Evolutionary conservation across 768 basidiomycete species (phyloP).

Genomic region (Hericium coralloides): DNA sequence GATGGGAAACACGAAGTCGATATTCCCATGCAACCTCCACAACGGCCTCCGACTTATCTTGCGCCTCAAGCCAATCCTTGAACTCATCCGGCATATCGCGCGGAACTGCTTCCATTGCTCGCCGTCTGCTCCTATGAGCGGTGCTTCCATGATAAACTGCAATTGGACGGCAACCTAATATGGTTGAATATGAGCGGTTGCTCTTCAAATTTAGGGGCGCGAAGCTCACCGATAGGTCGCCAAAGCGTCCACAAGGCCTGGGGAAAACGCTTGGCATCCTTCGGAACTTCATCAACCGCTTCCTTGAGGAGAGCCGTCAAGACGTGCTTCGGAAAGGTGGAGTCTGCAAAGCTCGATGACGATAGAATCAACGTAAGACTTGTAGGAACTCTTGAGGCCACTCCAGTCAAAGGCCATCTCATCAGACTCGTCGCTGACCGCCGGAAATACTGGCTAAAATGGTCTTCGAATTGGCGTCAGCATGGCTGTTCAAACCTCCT

Average conservation of each 20-base stretch:
- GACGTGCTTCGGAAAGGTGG: conserved; percentile 56
- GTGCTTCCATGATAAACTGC: conserved; percentile 53
- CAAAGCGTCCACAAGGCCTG: conserved; percentile 77
- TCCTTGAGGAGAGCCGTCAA: conserved; percentile 62
- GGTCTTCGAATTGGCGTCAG: conserved; percentile 33
- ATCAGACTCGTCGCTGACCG: conserved; percentile 27
- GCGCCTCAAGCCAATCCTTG: conserved; percentile 62
- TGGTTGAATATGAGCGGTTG: not conserved
- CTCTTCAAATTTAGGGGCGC: too few species aligned
- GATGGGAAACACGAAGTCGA: conserved; percentile 51
- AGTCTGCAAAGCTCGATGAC: conserved; percentile 71
- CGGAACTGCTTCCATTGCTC: conserved; percentile 40
- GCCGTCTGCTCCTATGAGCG: conserved; percentile 49
- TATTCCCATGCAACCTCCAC: conserved; percentile 41
- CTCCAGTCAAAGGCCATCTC: conserved; percentile 61
- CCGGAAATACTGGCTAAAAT: conserved; percentile 68
- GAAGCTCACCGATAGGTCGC: conserved; percentile 61
- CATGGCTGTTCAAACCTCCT: conserved; percentile 2
- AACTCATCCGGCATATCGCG: conserved; percentile 53
- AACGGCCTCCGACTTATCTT: conserved; percentile 51
- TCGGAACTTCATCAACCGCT: conserved; percentile 63
- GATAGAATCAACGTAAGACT: conserved; percentile 77
- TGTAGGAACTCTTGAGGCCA: conserved; percentile 51
- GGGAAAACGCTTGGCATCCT: conserved; percentile 67
- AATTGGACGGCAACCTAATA: conserved; percentile 57